phyloP scores from a whole-genome alignment of 495 filamentous ascomycete species.

The Durotheca rogersii region DNA sequence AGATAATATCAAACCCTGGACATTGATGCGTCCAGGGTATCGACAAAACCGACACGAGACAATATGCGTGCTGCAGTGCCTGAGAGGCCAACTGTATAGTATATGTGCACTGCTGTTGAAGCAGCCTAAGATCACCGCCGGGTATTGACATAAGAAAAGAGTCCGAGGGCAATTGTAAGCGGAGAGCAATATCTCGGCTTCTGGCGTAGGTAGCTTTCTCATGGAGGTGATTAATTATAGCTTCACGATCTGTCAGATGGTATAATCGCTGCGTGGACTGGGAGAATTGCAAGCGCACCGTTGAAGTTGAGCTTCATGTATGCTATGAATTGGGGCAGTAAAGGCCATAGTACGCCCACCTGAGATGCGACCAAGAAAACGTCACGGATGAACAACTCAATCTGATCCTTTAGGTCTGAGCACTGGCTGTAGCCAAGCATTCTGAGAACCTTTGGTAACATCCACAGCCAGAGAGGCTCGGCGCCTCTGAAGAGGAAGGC shows the following conservation, averaged over 20 bases:
- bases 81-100: constrained; percentile 25
- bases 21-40: constrained; percentile 29
- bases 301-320: constrained; percentile 47
- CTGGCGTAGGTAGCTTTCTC: constrained; percentile 9
- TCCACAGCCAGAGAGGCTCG: constrained; percentile 77
- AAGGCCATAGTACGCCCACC: constrained; percentile 45
- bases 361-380: constrained; percentile 41
- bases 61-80: constrained; percentile 33
- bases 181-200: constrained; percentile 20
- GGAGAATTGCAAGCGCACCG: constrained; percentile 33
- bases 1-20: constrained; percentile 13
- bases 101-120: constrained; percentile 32
- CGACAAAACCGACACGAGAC: constrained; percentile 37
- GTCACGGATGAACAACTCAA: constrained; percentile 53
- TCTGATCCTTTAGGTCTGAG: constrained; percentile 44
- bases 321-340: constrained; percentile 43
- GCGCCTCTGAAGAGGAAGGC: constrained; percentile 48
- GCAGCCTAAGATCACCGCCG: constrained; percentile 1
- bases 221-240: constrained; percentile 11
- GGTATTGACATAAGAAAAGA: constrained; percentile 15
- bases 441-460: constrained; percentile 63
- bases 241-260: constrained; percentile 18
- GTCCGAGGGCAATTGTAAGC: constrained; percentile 27
- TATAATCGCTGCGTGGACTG: constrained; percentile 8
- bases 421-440: constrained; percentile 53